These are phyloP conservation scores for Cerioporus squamosus DNA, from an alignment of 1,284 basidiomycete genomes.

Conservation along the genomic window DNA sequence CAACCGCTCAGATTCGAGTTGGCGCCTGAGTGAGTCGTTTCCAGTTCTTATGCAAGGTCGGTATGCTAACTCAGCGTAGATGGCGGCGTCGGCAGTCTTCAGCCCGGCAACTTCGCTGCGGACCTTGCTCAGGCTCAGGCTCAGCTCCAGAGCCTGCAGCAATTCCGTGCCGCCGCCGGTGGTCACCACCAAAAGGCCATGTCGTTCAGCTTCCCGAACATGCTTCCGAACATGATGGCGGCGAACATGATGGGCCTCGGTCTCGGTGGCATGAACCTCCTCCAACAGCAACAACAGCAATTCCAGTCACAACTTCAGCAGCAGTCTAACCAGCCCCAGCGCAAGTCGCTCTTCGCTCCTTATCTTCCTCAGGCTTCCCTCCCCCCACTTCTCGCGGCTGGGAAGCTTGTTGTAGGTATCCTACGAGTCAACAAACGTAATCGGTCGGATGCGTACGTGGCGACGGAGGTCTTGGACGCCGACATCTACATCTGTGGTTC, in stretches of 20 bases:
- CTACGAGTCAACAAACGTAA: constrained; percentile 99
- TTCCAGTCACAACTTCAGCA: constrained; percentile 92
- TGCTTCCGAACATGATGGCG: constrained; percentile 94
- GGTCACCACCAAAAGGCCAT: constrained; percentile 96
- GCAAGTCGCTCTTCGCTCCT: constrained; percentile 98
- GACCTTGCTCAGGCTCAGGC: constrained; percentile 96
- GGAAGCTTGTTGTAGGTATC: constrained; percentile 97
- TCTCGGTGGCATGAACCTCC: constrained; percentile 76
- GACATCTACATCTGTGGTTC: constrained; percentile 99
- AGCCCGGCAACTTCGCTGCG: constrained; percentile 67
- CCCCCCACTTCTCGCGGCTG: constrained; percentile 95
- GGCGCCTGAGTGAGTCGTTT: constrained; percentile 79
- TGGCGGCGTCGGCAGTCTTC: constrained; percentile 73
- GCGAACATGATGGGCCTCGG: constrained; percentile 93
- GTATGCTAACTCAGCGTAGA: constrained; percentile 45
- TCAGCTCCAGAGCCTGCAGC: constrained; percentile 94
- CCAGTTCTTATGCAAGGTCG: constrained; percentile 2
- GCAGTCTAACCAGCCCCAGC: constrained; percentile 87
- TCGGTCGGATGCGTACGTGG: constrained; percentile 97
- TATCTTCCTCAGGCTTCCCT: constrained; percentile 98
- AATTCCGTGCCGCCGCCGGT: constrained; percentile 95
- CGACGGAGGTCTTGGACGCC: constrained; percentile 98
- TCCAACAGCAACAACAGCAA: constrained; percentile 89
- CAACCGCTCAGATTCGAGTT: constrained; percentile 79
- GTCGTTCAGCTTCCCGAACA: constrained; percentile 97